A percentile compares a stretch with the other conserved stretches of the same genome.
Conservation (phyloP, 208 protist species). For the Vickermania ingenoplastis region DNA sequence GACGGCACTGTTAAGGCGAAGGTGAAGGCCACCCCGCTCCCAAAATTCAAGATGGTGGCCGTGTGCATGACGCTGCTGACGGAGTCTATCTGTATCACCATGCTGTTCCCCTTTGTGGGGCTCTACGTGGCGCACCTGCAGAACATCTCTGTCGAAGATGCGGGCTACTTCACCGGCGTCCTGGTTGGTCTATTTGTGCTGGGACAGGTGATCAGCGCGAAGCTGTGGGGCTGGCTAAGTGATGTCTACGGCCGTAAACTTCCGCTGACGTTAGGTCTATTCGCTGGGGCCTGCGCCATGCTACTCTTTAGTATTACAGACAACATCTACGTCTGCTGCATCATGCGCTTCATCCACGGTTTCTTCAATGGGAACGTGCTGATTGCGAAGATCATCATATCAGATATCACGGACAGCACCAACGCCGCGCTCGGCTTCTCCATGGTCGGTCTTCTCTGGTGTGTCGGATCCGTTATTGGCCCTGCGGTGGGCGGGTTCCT, state of each 20-base stretch:
- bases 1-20: background rate
- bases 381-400: conserved; percentile 65
- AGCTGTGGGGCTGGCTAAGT: conserved; percentile 31
- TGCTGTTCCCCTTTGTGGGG: conserved; percentile 40
- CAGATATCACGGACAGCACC: conserved; percentile 65
- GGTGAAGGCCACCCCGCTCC: conserved; percentile 31
- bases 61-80: conserved; percentile 39
- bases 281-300: conserved; percentile 16
- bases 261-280: conserved; percentile 19
- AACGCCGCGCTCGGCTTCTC: conserved; percentile 87
- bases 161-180: conserved; percentile 27
- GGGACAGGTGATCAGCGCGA: conserved; percentile 27
- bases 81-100: conserved; percentile 27
- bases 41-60: conserved; percentile 32
- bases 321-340: conserved; percentile 31
- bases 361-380: conserved; percentile 66
- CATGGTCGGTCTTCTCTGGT: conserved; percentile 90
- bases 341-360: conserved; percentile 64
- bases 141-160: conserved; percentile 13
- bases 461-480: conserved; percentile 44
- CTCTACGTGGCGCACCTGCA: conserved; percentile 23
- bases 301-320: conserved; percentile 49
- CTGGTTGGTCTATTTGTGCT: conserved; percentile 36
- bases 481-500: conserved; percentile 52
- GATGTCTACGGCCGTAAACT: conserved; percentile 30